A percentile compares a stretch with the other conserved stretches of the same genome.
Conservation (phyloP, 352 stramenopile genomes). For the Pythium rishiriense region DNA sequence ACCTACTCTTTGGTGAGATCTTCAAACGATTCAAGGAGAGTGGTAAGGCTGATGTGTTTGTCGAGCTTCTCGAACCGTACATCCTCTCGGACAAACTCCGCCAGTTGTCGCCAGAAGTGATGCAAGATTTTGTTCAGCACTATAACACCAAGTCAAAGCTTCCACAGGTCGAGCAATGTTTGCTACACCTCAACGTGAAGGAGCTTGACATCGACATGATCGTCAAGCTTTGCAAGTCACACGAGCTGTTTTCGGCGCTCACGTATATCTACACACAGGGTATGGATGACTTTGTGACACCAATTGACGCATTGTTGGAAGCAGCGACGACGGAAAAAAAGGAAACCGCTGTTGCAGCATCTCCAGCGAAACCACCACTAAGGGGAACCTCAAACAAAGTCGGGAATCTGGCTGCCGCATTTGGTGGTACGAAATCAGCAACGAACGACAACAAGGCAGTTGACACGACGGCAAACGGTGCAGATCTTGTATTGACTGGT, state of each 20-base stretch:
- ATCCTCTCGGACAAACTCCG: conserved; percentile 93
- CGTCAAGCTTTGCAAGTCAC: conserved; percentile 89
- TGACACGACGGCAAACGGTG: conserved; percentile 12
- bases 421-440: conserved; percentile 40
- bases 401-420: conserved; percentile 62
- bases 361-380: conserved; percentile 20
- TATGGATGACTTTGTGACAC: conserved; percentile 91
- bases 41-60: conserved; percentile 86
- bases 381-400: conserved; percentile 41
- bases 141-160: conserved; percentile 89
- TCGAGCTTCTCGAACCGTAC: conserved; percentile 94
- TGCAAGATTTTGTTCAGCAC: conserved; percentile 93
- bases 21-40: conserved; percentile 85
- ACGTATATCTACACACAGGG: conserved; percentile 95
- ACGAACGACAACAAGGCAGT: conserved; percentile 15
- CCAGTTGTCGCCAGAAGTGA: conserved; percentile 90
- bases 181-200: conserved; percentile 93
- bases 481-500: conserved; percentile 51
- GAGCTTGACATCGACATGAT: conserved; percentile 95
- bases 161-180: conserved; percentile 90
- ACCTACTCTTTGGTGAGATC: conserved; percentile 87
- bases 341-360: conserved; percentile 13
- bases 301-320: conserved; percentile 90
- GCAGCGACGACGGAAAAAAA: conserved; percentile 56
- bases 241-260: conserved; percentile 93